phyloP scores from a whole-genome alignment of 257 asterid genomes.

The Agastache rugosa region DNA sequence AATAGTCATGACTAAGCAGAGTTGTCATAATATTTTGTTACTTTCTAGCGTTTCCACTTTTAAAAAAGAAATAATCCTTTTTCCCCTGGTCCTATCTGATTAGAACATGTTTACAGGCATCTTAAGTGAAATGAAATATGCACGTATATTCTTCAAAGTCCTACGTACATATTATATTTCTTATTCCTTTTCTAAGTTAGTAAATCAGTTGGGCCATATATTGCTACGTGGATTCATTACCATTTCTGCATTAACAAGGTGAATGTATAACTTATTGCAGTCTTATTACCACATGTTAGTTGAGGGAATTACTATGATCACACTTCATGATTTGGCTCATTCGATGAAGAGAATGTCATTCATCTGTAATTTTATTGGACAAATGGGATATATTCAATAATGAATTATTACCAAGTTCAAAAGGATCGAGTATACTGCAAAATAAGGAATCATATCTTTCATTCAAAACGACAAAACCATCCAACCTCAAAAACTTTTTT shows the following conservation, averaged over 20 bases:
- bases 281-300: background rate
- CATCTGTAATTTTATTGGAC: background rate
- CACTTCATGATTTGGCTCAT: background rate
- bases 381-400: background rate
- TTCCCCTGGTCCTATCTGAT: too few species aligned
- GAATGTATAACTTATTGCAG: background rate
- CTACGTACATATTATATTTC: too few species aligned
- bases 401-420: background rate
- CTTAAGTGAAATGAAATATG: too few species aligned
- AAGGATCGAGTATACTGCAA: background rate
- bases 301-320: background rate
- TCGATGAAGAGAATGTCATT: background rate
- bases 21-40: background rate
- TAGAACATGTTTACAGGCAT: too few species aligned
- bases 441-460: constrained; percentile 7
- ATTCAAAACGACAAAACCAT: background rate
- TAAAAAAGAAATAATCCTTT: too few species aligned
- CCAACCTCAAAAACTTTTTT: background rate
- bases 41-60: too few species aligned
- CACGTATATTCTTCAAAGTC: too few species aligned
- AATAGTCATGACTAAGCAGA: background rate
- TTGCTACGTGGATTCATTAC: background rate
- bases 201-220: background rate
- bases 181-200: background rate
- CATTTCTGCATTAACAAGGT: background rate